Conservation (phyloP, 2,329 filamentous ascomycete genomes). For the Ophiostoma tasmaniense region DNA sequence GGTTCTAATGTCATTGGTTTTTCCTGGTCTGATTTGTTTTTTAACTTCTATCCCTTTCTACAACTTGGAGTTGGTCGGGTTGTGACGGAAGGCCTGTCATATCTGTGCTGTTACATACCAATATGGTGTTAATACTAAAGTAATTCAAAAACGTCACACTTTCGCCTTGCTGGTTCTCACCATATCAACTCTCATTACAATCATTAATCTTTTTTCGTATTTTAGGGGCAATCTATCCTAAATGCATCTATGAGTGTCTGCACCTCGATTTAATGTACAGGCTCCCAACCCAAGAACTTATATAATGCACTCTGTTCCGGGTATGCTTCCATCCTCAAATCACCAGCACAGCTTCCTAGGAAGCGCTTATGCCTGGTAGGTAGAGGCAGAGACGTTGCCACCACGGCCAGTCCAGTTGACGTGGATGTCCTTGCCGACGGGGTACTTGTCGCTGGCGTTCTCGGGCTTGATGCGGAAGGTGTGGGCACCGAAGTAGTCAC, state of each 20-base stretch:
- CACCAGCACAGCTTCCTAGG: not conserved
- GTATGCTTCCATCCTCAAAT: not conserved
- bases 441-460: conserved; percentile 67
- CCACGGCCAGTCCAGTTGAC: conserved; percentile 99
- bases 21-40: not conserved
- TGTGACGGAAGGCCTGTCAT: not conserved
- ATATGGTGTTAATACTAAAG: not conserved
- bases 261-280: conserved; percentile 6
- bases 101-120: not conserved
- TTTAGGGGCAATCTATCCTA: conserved; percentile 11
- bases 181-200: not conserved
- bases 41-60: not conserved
- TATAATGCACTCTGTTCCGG: conserved; percentile 4
- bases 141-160: not conserved
- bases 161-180: too few relatives aligned
- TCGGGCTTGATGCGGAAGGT: conserved; percentile 86
- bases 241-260: conserved; percentile 7
- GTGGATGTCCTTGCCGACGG: conserved; percentile 81
- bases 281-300: not conserved
- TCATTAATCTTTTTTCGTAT: conserved; percentile 9
- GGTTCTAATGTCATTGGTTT: not conserved
- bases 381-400: conserved; percentile 93
- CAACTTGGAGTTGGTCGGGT: not conserved
- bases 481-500: conserved; percentile 98
- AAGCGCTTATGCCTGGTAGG: conserved; percentile 75